Base-by-base conservation (phyloP, 768 basidiomycete species). In the Leucosporidium scottii region DNA sequence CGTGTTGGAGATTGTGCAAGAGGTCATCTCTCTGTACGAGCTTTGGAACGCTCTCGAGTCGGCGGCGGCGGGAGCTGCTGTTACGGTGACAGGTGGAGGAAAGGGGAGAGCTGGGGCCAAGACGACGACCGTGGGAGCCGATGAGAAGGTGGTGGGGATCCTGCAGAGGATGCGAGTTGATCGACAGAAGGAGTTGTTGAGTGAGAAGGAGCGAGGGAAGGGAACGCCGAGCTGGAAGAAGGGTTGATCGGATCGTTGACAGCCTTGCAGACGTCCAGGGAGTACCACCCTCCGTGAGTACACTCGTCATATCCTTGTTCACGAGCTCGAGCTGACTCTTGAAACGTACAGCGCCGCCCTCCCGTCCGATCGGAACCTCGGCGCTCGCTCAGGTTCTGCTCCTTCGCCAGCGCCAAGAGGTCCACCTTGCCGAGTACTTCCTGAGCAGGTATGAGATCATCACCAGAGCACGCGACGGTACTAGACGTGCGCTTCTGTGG, bases 21-120 rank as follows among this genome's bases (percentile, higher is more conserved):
- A 98, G 79, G 90, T 98, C 71, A 83, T 97, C 62, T 85, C 88
- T 6, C 79, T 96, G 44, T 98, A 97, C 78, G 84, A 88, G 7
- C 83, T 93, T 0, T 97, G 93, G 91, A 87, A 90, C 68, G 85
- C 87, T 54, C 80, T 79, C 6, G 75, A 81, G 15, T 67, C 44
- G 73, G 75, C 49, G 61, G 72, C 61, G 25, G 44, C 2, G 56
- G 6, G 28, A 21, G 30, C 23, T 28, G 39, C 18, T 30, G 25
- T 34, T 53, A 34, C 23, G 13, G 34, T 0, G 66, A 66, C n/a
- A 58, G 74, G 20, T 50, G 65, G 0, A 67, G 66, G 20, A 69
- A 70, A 15, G 4, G 36, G 21, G 15, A 50, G n/a, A 51, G 82
- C 88, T 34, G 89, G 85, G n/a, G 76, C 77, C 63, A 63, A 63